Evolutionary conservation across 2,329 filamentous ascomycete genomes (phyloP).

Genomic region (Fusarium sp.): DNA sequence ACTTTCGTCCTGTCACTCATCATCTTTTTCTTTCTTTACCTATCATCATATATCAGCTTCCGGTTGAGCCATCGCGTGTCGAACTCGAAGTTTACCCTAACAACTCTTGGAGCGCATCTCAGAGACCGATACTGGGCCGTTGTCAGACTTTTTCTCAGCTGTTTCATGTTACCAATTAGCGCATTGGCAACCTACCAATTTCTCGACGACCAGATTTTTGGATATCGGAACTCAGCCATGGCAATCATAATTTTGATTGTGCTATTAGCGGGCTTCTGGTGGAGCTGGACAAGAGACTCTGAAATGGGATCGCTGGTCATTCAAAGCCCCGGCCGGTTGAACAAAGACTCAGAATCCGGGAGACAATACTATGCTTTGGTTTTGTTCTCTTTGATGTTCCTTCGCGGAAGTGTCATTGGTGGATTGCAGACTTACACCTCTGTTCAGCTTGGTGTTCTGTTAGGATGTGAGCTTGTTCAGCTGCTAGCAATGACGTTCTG

Average conservation of each 20-base stretch:
- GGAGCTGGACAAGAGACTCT: constrained; percentile 34
- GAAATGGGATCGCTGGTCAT: constrained; percentile 12
- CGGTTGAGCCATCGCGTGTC: no score
- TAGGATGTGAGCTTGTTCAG: constrained; percentile 22
- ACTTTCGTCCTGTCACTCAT: constrained; percentile 75
- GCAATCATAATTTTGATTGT: constrained; percentile 39
- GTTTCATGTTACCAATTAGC: constrained; percentile 78
- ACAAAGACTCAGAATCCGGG: rapidly evolving
- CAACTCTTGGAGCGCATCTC: constrained; percentile 50
- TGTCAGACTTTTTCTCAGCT: constrained; percentile 79
- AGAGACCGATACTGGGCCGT: constrained; percentile 57
- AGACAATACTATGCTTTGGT: constrained; percentile 6
- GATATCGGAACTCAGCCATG: constrained; percentile 51
- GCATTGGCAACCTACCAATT: constrained; percentile 80
- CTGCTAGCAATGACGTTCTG: background rate
- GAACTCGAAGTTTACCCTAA: no score
- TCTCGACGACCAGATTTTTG: constrained; percentile 19
- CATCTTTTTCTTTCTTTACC: constrained; percentile 68
- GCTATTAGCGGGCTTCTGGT: constrained; percentile 43
- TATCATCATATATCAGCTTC: constrained; percentile 60
- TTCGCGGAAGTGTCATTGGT: constrained; percentile 26
- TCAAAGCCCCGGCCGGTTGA: background rate
- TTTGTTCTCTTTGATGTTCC: constrained; percentile 25
- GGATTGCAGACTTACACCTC: constrained; percentile 20
- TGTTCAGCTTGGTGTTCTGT: constrained; percentile 16